Conservation (phyloP, 192 early-diverging fungal species). For the Coemansia sp. region DNA sequence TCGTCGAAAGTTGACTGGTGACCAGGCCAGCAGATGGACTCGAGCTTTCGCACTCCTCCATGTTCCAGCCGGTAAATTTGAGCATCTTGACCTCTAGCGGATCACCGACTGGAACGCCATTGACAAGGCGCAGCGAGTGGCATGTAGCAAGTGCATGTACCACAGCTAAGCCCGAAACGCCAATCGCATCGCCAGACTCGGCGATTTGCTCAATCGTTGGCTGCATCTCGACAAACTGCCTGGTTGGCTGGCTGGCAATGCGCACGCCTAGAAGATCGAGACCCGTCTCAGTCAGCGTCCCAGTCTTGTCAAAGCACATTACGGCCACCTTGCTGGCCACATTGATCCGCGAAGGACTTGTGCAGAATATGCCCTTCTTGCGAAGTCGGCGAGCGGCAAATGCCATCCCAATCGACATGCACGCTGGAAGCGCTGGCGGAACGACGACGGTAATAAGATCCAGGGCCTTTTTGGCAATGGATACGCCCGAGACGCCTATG, state of each 20-base stretch:
- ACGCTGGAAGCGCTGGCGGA: conserved; percentile 93
- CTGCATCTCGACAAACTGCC: conserved; percentile 41
- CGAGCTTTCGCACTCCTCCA: conserved; percentile 67
- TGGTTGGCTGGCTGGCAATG: conserved; percentile 29
- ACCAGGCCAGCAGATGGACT: neutral
- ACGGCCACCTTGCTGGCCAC: conserved; percentile 92
- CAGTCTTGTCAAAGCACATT: conserved; percentile 98
- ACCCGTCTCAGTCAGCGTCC: conserved; percentile 92
- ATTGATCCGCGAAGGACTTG: conserved; percentile 89
- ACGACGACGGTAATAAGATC: conserved; percentile 96
- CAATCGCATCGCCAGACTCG: neutral
- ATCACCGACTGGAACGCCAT: conserved; percentile 82
- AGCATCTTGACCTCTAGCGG: conserved; percentile 97
- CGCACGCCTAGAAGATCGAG: conserved; percentile 88
- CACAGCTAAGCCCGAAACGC: conserved; percentile 11
- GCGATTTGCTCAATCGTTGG: neutral
- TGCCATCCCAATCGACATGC: conserved; percentile 93
- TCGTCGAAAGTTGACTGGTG: conserved; percentile 35
- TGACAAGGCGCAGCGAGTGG: conserved; percentile 82
- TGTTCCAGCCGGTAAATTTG: conserved; percentile 86
- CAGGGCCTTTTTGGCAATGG: conserved; percentile 80
- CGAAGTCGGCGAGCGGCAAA: conserved; percentile 87
- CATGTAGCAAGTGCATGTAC: conserved; percentile 69
- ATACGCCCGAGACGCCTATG: conserved; percentile 63
- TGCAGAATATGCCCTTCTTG: conserved; percentile 82